A percentile compares a stretch with the other conserved stretches of the same genome.
phyloP scores from a whole-genome alignment of 2,329 filamentous ascomycete species.

The Fusarium poae region DNA sequence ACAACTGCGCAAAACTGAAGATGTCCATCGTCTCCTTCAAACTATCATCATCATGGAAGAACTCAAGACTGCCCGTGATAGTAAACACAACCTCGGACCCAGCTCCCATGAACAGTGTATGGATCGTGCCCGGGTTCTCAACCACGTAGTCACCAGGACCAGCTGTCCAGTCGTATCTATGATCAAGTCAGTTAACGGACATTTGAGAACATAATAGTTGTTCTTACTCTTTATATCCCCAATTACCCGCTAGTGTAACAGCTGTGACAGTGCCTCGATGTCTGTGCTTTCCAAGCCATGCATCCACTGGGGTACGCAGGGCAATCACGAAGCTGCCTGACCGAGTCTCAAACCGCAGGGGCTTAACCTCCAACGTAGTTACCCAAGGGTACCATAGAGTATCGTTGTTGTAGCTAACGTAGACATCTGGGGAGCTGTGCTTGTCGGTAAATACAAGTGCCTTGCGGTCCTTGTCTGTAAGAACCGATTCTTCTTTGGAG shows the following conservation, averaged over 20 bases:
- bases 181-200: rapidly evolving
- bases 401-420: constrained; percentile 5
- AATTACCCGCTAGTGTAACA: constrained; percentile 4
- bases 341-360: not conserved
- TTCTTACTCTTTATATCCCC: constrained; percentile 15
- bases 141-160: constrained; percentile 8
- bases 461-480: constrained; percentile 14
- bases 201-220: rapidly evolving
- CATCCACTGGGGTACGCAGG: not conserved
- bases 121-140: constrained; percentile 7
- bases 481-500: constrained; percentile 1
- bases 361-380: not conserved
- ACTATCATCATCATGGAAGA: constrained; percentile 8
- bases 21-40: constrained; percentile 12
- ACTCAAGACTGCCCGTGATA: constrained; percentile 1
- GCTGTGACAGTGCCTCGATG: constrained; percentile 2
- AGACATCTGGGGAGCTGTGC: constrained; percentile 13
- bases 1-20: constrained; percentile 1
- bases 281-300: constrained; percentile 10
- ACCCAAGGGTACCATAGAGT: constrained; percentile 8
- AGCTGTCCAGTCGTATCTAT: constrained; percentile 6
- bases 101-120: constrained; percentile 5
- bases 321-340: constrained; percentile 4
- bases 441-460: constrained; percentile 8
- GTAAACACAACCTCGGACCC: constrained; percentile 3